Conservation (phyloP, 768 basidiomycete species). For the Psilocybe sp. region DNA sequence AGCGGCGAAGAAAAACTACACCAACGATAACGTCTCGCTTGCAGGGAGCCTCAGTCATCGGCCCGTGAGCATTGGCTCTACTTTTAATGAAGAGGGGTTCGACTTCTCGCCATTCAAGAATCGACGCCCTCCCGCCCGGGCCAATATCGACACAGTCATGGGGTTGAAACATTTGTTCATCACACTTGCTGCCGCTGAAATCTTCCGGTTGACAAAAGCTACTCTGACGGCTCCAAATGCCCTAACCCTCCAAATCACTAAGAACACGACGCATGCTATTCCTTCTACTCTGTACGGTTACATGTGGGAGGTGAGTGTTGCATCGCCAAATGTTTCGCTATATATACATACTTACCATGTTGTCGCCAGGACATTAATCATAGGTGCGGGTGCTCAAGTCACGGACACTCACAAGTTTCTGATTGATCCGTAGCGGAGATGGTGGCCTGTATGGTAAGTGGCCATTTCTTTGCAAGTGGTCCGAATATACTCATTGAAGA, state of each 20-base stretch:
- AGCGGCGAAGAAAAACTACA: too few relatives aligned
- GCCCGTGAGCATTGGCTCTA: too few relatives aligned
- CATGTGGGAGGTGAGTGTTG: slow-evolving; percentile 30
- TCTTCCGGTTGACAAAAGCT: not conserved
- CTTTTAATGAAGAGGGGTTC: too few relatives aligned
- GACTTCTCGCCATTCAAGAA: not conserved
- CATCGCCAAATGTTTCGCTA: too few relatives aligned
- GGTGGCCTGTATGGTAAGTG: slow-evolving; percentile 36
- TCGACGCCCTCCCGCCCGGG: not conserved
- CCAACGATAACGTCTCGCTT: too few relatives aligned
- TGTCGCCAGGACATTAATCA: slow-evolving; percentile 29
- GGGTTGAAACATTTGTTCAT: not conserved
- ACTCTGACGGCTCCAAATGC: slow-evolving; percentile 24
- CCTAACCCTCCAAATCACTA: slow-evolving; percentile 24
- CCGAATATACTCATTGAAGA: not conserved
- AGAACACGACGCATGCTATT: slow-evolving; percentile 25
- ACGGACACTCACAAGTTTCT: not conserved
- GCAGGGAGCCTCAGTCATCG: too few relatives aligned
- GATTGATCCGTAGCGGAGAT: slow-evolving; percentile 26
- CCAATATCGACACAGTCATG: not conserved
- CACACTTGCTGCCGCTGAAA: too few relatives aligned
- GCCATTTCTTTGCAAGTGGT: not conserved
- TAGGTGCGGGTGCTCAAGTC: slow-evolving; percentile 15
- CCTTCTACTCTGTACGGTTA: slow-evolving; percentile 30
- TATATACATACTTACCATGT: too few relatives aligned